phyloP scores from a whole-genome alignment of 2,329 filamentous ascomycete genomes.

The Xylariales sp. region DNA sequence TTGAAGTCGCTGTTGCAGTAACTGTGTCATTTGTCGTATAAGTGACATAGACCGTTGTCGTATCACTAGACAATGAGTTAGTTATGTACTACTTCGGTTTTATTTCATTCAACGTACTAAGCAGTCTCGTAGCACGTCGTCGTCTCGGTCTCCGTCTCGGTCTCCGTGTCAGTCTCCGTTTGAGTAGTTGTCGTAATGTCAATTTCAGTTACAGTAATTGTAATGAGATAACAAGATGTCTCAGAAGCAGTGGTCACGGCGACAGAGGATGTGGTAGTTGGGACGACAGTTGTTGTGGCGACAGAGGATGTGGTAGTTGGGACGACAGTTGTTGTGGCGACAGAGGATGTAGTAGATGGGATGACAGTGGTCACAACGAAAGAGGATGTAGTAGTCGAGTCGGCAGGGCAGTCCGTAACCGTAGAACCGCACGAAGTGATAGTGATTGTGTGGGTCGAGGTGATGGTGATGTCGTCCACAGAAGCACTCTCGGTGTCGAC shows the following conservation, averaged over 20 bases:
- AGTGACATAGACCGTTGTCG: constrained; percentile 2
- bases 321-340: not conserved
- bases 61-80: constrained; percentile 3
- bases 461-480: too few species aligned
- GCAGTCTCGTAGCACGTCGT: constrained; percentile 12
- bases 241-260: not conserved
- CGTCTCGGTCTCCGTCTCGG: constrained; percentile 16
- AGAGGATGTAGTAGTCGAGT: not conserved
- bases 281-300: not conserved
- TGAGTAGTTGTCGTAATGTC: too few species aligned
- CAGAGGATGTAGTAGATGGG: not conserved
- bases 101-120: too few species aligned
- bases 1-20: not conserved
- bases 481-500: not conserved
- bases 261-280: not conserved
- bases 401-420: too few species aligned
- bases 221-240: constrained; percentile 7
- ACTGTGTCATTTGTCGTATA: not conserved
- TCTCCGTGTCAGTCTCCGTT: constrained; percentile 12
- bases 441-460: too few species aligned
- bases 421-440: too few species aligned
- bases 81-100: too few species aligned
- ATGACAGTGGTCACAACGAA: not conserved
- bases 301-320: not conserved
- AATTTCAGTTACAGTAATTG: constrained; percentile 15